Conservation (phyloP, 1,139 yeast species). For the Geotrichum histeridarum region DNA sequence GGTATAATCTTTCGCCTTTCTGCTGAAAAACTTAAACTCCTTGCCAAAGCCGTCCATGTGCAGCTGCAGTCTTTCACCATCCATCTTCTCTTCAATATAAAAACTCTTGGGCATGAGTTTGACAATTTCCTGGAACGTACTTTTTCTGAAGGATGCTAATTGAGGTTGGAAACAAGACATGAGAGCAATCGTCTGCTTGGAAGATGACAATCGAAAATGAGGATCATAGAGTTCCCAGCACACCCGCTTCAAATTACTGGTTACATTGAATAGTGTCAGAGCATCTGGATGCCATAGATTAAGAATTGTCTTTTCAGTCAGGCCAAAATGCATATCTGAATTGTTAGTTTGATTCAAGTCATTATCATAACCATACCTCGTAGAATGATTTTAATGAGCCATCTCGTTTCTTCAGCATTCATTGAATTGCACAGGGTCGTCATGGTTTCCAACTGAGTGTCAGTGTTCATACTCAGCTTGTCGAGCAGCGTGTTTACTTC, state of each 20-base stretch:
- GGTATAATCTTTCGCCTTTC: conserved; percentile 71
- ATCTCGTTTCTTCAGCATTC: conserved; percentile 61
- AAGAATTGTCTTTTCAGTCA: conserved; percentile 59
- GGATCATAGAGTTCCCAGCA: conserved; percentile 53
- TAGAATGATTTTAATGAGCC: conserved; percentile 63
- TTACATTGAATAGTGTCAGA: conserved; percentile 54
- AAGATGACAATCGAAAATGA: conserved; percentile 2
- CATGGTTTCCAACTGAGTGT: conserved; percentile 40
- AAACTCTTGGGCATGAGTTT: conserved; percentile 44
- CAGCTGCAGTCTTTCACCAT: conserved; percentile 82
- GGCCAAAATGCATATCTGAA: conserved; percentile 41
- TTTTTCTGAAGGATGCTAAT: conserved; percentile 51
- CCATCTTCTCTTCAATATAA: conserved; percentile 83
- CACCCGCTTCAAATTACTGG: conserved; percentile 60
- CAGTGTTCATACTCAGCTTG: conserved; percentile 34
- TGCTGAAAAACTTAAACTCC: conserved; percentile 55
- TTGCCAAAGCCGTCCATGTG: conserved; percentile 49
- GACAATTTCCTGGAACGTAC: conserved; percentile 48
- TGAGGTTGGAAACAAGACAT: conserved; percentile 61
- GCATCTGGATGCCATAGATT: conserved; percentile 82
- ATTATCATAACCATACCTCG: conserved; percentile 39
- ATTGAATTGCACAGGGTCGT: conserved; percentile 50
- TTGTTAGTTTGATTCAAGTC: too few relatives aligned
- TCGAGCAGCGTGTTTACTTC: conserved; percentile 58
- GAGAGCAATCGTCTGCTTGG: conserved; percentile 23